These are phyloP conservation scores for Blastobotrys aristatus DNA, from an alignment of 1,139 yeast genomes.

Conservation along the genomic window DNA sequence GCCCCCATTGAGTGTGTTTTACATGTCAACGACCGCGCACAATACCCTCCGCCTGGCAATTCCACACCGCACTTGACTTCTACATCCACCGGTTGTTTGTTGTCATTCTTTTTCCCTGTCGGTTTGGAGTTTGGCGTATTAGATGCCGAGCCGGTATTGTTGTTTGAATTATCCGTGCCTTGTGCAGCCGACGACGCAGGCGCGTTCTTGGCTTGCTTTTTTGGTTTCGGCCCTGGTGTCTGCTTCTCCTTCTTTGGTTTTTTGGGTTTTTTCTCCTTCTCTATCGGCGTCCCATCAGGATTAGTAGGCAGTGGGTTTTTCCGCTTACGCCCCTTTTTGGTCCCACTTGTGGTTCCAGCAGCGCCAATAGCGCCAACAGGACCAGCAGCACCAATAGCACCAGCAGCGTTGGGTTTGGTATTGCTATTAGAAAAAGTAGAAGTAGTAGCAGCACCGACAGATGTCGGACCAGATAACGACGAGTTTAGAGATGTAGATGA, in stretches of 20 bases:
- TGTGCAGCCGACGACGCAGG: background rate
- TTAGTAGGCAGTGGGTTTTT: constrained; percentile 9
- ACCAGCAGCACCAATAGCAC: background rate
- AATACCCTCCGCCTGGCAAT: constrained; percentile 83
- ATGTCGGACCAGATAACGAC: too few relatives aligned
- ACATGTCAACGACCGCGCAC: constrained; percentile 93
- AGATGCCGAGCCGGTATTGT: background rate
- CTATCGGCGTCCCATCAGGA: background rate
- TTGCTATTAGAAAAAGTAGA: background rate
- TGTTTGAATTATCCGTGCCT: constrained; percentile 49
- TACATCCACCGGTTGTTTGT: constrained; percentile 75
- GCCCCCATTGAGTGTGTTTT: constrained; percentile 98
- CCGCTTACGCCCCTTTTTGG: constrained; percentile 13
- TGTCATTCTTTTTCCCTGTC: constrained; percentile 50
- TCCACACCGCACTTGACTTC: constrained; percentile 97
- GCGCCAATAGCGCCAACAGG: too few relatives aligned
- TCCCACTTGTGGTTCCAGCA: background rate
- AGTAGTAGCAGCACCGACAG: background rate
- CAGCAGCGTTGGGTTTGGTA: too few relatives aligned
- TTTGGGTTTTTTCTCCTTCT: constrained; percentile 2
- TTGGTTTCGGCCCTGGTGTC: constrained; percentile 1
- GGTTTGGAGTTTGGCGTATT: constrained; percentile 1
- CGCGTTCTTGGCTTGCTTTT: constrained; percentile 8
- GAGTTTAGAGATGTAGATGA: background rate
- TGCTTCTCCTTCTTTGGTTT: constrained; percentile 4